phyloP scores from a whole-genome alignment of 768 basidiomycete species.

The Boletus rubescentipes region DNA sequence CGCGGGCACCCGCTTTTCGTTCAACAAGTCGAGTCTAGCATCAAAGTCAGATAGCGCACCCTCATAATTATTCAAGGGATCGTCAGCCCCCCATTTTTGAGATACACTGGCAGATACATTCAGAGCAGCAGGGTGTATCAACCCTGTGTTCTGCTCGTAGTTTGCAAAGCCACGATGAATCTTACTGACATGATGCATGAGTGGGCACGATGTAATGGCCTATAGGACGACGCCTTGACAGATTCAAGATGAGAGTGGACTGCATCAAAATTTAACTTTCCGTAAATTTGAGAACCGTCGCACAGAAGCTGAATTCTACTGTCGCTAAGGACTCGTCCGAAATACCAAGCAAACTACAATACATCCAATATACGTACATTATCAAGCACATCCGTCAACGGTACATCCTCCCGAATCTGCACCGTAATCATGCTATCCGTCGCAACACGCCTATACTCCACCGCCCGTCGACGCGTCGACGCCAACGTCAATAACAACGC shows the following conservation, averaged over 20 bases:
- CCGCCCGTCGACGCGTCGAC: background rate
- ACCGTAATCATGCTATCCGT: background rate
- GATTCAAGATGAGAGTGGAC: constrained; percentile 5
- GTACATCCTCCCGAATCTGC: background rate
- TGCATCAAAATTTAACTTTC: constrained; percentile 5
- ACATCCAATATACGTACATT: background rate
- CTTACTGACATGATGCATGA: background rate
- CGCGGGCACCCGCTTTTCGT: no score
- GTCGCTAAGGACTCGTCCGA: no score
- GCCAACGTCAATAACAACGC: background rate
- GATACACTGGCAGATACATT: no score
- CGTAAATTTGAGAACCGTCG: no score
- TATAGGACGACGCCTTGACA: constrained; percentile 5
- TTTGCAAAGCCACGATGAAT: background rate
- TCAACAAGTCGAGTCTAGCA: no score
- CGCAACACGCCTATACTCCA: constrained; percentile 4
- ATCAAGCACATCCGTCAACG: background rate
- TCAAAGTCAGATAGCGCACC: no score
- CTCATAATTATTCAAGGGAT: background rate
- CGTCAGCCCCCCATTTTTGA: background rate
- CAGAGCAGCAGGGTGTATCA: background rate
- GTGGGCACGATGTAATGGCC: background rate
- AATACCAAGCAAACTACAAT: no score
- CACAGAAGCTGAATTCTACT: no score
- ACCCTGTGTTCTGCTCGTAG: constrained; percentile 3